Base-by-base conservation (phyloP, 2,329 filamentous ascomycete species). In the Capronia epimyces region DNA sequence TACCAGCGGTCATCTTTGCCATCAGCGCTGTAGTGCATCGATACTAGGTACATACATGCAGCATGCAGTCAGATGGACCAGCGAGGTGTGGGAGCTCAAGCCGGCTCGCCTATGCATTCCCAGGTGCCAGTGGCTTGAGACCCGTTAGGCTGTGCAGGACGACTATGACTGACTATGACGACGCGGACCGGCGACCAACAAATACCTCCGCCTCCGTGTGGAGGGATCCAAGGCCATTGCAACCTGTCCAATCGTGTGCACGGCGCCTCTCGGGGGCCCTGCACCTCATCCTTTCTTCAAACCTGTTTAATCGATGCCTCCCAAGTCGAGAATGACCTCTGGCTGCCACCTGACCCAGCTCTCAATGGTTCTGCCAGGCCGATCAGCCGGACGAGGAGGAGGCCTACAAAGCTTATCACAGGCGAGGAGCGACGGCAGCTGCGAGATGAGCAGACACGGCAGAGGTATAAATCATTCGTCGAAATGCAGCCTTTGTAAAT, bases 141-240 rank as follows among this genome's bases (percentile, higher is more conserved):
- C 13, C 22, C 21, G 16, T 40, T 55, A 45, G 52, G 51, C 51
- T 51, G 48, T 49, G 52, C 48, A 43, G 41, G 34, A 45, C 39
- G 50, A 46, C 22, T 10, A 52, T 52, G 50, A 48, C 50, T 39
- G 50, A 46, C 22, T 10, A 52, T 52, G 50, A 48, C 50, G 50
- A 52, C 48, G 34, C 18, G 18, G 13, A 15, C 13, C 34, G 32
- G 43, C 21, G 8, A 31, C 36, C 24, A 25, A 3, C 6, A 12
- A 16, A 20, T n/a, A 15, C 13, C 9, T 12, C 13, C 42, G 43
- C 43, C 43, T 27, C 13, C 25, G 41, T 29, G 16, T 43, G 41
- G 24, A 43, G n/a, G 22, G 39, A 24, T 9, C 8, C 15, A 20
- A 37, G 31, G 34, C 34, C 6, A 20, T 13, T 13, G 13, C 15